Percentiles rank a stretch among this genome's conserved stretches.
Conservation (phyloP, 2,329 filamentous ascomycete species). For the Corinectria fuckeliana region DNA sequence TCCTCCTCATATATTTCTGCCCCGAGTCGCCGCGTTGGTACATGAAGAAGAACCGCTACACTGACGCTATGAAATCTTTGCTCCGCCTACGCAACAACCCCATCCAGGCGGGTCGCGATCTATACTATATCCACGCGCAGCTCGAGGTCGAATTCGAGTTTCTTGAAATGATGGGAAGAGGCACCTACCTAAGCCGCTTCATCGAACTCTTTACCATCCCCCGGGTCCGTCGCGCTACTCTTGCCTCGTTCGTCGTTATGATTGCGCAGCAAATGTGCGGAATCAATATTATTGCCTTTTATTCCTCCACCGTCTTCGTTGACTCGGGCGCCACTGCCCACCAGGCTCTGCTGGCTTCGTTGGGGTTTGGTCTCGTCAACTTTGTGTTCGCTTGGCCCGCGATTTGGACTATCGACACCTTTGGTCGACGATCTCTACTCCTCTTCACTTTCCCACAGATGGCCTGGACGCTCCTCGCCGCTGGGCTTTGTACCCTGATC, state of each 20-base stretch:
- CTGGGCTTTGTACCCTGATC: slow-evolving; percentile 59
- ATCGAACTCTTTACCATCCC: slow-evolving; percentile 72
- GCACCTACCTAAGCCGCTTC: slow-evolving; percentile 68
- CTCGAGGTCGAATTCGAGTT: slow-evolving; percentile 65
- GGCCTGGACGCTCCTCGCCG: slow-evolving; percentile 49
- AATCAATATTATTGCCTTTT: slow-evolving; percentile 79
- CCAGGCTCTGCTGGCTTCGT: slow-evolving; percentile 64
- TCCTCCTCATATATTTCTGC: slow-evolving; percentile 68
- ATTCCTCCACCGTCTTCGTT: slow-evolving; percentile 68
- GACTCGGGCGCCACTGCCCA: slow-evolving; percentile 62
- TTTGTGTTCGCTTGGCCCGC: slow-evolving; percentile 66
- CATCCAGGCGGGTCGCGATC: slow-evolving; percentile 65
- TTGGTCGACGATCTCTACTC: slow-evolving; percentile 59
- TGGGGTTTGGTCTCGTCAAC: slow-evolving; percentile 64
- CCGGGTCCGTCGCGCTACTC: slow-evolving; percentile 72
- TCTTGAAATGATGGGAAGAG: slow-evolving; percentile 53
- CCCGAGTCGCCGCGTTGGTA: slow-evolving; percentile 71
- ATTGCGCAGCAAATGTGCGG: slow-evolving; percentile 75
- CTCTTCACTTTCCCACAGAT: slow-evolving; percentile 52
- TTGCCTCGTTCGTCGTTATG: slow-evolving; percentile 83
- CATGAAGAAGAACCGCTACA: slow-evolving; percentile 70
- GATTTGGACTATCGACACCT: slow-evolving; percentile 65
- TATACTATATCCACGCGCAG: slow-evolving; percentile 70
- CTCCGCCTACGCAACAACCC: slow-evolving; percentile 58
- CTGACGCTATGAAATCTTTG: slow-evolving; percentile 64